Evolutionary conservation across 768 basidiomycete genomes (phyloP).

Genomic region (Tephrocybe rancida): DNA sequence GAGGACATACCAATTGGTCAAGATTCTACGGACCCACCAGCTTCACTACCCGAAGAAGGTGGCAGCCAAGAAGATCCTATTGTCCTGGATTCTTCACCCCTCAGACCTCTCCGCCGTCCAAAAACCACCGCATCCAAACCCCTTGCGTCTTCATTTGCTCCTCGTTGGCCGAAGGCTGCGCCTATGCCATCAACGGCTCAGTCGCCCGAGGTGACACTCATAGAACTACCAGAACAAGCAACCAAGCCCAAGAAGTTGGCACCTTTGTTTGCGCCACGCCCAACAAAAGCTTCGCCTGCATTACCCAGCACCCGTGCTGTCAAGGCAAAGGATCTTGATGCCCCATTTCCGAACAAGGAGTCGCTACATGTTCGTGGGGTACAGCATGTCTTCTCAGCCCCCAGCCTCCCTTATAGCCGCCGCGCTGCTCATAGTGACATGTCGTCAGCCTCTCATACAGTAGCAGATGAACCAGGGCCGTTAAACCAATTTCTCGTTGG

Average conservation of each 20-base stretch:
- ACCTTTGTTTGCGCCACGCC: conserved; percentile 1
- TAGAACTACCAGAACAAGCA: conserved; percentile 5
- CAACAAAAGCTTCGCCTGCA: not conserved
- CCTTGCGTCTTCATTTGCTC: conserved; percentile 49
- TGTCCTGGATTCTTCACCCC: conserved; percentile 44
- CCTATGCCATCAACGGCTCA: not conserved
- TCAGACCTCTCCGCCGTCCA: conserved; percentile 21
- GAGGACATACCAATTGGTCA: not conserved
- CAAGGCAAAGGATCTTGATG: conserved; percentile 14
- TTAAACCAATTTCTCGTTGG: not conserved
- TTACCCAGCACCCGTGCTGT: not conserved
- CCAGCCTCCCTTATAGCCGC: conserved; percentile 10
- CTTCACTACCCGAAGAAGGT: conserved; percentile 15
- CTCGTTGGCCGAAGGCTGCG: conserved; percentile 25
- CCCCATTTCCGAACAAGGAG: conserved; percentile 50
- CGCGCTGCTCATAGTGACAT: not conserved
- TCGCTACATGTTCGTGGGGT: conserved; percentile 66
- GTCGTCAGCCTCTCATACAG: not conserved
- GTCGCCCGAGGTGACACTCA: conserved; percentile 2
- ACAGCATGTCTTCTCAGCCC: conserved; percentile 41
- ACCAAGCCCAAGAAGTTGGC: conserved; percentile 3
- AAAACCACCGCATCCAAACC: conserved; percentile 27
- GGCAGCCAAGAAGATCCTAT: conserved; percentile 43
- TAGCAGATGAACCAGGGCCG: not conserved
- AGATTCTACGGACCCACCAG: not conserved